Conservation (phyloP, 345 rosid genomes). For the Pistacia integerrima region DNA sequence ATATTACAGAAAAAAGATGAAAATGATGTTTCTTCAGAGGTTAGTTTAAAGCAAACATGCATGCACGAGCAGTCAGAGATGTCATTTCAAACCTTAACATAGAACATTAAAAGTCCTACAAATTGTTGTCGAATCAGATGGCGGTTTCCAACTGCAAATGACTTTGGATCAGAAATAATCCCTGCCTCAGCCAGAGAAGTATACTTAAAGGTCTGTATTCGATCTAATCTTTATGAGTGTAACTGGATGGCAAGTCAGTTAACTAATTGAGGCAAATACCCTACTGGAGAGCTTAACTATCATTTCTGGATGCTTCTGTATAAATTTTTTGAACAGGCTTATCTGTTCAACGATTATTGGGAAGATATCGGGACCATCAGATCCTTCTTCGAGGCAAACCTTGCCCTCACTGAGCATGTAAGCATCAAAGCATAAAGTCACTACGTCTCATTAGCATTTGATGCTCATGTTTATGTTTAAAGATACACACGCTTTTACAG, state of each 20-base stretch:
- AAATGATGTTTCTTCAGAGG: neutral
- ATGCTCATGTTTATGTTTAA: neutral
- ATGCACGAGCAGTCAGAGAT: neutral
- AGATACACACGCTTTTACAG: neutral
- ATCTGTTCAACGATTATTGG: conserved; percentile 94
- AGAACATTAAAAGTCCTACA: neutral
- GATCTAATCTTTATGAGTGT: neutral
- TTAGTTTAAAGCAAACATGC: neutral
- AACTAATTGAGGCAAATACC: neutral
- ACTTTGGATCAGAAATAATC: conserved; percentile 94
- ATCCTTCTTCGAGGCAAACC: conserved; percentile 95
- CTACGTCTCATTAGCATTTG: neutral
- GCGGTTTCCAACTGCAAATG: conserved; percentile 99
- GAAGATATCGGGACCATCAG: conserved; percentile 97
- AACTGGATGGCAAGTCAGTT: neutral
- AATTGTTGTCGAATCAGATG: conserved; percentile 52
- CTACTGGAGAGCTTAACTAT: neutral
- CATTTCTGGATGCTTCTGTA: neutral
- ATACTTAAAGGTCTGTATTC: conserved; percentile 55
- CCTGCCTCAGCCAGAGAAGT: conserved; percentile 89
- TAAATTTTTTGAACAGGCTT: conserved; percentile 62
- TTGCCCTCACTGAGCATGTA: conserved; percentile 93
- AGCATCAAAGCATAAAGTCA: conserved; percentile 21
- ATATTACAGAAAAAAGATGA: neutral
- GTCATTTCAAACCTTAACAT: neutral